Conservation (phyloP, 1,284 basidiomycete species). For the Apiotrichum montevideense region DNA sequence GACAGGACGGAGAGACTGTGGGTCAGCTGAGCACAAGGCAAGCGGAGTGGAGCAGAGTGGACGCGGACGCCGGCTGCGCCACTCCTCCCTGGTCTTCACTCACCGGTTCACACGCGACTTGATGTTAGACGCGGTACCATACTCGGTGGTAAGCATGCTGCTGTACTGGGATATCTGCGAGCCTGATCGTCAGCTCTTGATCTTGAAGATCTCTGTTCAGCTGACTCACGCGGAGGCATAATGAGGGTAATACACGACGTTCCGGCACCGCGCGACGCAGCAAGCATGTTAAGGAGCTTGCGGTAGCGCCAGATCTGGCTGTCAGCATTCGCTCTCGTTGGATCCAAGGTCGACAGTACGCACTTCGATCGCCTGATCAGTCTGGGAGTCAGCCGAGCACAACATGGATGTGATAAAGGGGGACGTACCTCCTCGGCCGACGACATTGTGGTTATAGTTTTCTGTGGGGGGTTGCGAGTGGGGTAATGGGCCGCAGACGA, state of each 20-base stretch:
- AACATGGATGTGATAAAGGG: neutral
- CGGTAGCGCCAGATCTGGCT: conserved; percentile 81
- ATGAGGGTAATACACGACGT: conserved; percentile 99
- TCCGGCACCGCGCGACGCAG: conserved; percentile 87
- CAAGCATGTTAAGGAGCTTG: conserved; percentile 94
- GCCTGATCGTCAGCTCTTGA: conserved; percentile 34
- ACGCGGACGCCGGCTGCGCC: no score
- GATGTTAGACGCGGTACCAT: conserved; percentile 97
- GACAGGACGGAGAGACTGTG: conserved; percentile 78
- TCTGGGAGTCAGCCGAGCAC: conserved; percentile 22
- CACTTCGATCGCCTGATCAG: conserved; percentile 44
- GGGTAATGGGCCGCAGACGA: neutral
- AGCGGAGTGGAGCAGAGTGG: neutral
- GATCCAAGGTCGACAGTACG: conserved; percentile 4
- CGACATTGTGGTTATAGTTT: conserved; percentile 9
- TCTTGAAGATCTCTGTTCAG: neutral
- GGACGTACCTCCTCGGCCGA: conserved; percentile 14
- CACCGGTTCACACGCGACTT: conserved; percentile 95
- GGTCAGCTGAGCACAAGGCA: neutral
- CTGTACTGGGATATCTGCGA: conserved; percentile 93
- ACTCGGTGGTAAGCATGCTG: conserved; percentile 96
- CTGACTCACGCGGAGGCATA: conserved; percentile 72
- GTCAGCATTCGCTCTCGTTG: neutral
- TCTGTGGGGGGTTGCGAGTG: neutral
- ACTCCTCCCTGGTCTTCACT: no score